A percentile compares a stretch with the other conserved stretches of the same genome.
Evolutionary conservation across 2,329 filamentous ascomycete species (phyloP).

Genomic region (Colletotrichum karsti): DNA sequence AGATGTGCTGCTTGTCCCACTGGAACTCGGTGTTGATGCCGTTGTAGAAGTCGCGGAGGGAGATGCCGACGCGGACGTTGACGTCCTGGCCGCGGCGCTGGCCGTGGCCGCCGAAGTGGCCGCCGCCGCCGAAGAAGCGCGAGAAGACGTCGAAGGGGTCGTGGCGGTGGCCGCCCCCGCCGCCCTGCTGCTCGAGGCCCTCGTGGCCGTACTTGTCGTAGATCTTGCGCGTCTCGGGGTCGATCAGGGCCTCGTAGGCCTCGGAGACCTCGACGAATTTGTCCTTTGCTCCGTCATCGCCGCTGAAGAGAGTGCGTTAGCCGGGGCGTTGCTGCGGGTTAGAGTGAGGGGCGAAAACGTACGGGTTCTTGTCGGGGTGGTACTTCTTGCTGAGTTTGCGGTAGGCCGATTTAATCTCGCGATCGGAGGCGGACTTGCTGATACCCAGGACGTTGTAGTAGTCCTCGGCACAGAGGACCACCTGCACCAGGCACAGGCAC

Average conservation of each 20-base stretch:
- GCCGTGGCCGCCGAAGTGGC: conserved; percentile 80
- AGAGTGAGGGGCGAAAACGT: conserved; percentile 45
- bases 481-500: conserved; percentile 61
- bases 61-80: conserved; percentile 82
- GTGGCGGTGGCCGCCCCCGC: conserved; percentile 70
- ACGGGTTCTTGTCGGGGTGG: conserved; percentile 99
- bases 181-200: conserved; percentile 85
- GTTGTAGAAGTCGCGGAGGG: conserved; percentile 92
- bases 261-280: conserved; percentile 96
- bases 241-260: conserved; percentile 91
- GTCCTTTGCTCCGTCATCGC: conserved; percentile 80
- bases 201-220: conserved; percentile 97
- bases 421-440: conserved; percentile 80
- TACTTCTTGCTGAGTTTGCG: conserved; percentile 92
- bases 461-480: conserved; percentile 71
- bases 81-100: conserved; percentile 88
- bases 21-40: conserved; percentile 87
- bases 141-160: conserved; percentile 97
- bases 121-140: conserved; percentile 93
- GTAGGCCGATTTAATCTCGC: conserved; percentile 94
- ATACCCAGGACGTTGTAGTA: conserved; percentile 88
- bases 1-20: conserved; percentile 95
- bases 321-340: not conserved
- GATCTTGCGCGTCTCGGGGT: conserved; percentile 81
- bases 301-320: conserved; percentile 54